phyloP scores from a whole-genome alignment of 345 rosid species.

The Gossypium herbaceum region DNA sequence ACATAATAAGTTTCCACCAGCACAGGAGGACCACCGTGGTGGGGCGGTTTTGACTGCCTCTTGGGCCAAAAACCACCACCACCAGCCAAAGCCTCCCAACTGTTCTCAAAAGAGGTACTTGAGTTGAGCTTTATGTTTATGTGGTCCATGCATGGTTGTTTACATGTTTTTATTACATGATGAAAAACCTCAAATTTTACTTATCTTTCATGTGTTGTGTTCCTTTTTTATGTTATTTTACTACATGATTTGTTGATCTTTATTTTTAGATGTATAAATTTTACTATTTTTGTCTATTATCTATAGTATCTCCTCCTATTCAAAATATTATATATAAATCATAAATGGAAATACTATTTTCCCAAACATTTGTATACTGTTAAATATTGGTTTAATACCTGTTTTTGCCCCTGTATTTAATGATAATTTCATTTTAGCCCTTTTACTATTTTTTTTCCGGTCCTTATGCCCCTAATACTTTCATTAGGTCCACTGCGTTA shows the following conservation, averaged over 20 bases:
- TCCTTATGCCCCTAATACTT: too few species aligned
- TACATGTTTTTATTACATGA: background rate
- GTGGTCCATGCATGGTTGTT: constrained; percentile 39
- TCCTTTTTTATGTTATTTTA: background rate
- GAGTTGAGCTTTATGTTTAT: constrained; percentile 11
- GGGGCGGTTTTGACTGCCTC: constrained; percentile 22
- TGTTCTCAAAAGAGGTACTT: constrained; percentile 69
- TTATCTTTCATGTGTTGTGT: background rate
- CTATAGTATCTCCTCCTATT: constrained; percentile 1
- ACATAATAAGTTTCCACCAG: constrained; percentile 20
- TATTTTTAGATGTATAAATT: constrained; percentile 11
- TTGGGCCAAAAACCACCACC: constrained; percentile 18
- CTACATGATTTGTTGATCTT: background rate
- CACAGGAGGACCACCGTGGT: constrained; percentile 22
- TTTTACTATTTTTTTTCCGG: too few species aligned
- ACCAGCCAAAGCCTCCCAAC: constrained; percentile 33
- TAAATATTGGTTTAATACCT: too few species aligned
- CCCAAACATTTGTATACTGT: too few species aligned
- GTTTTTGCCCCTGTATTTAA: too few species aligned
- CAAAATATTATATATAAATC: constrained; percentile 1
- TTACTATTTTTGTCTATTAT: constrained; percentile 1
- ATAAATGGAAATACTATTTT: too few species aligned
- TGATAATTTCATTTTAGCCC: too few species aligned
- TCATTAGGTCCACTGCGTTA: too few species aligned
- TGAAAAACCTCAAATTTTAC: background rate